Conservation (phyloP, 2,329 filamentous ascomycete genomes). For the Colletotrichum liriopes region DNA sequence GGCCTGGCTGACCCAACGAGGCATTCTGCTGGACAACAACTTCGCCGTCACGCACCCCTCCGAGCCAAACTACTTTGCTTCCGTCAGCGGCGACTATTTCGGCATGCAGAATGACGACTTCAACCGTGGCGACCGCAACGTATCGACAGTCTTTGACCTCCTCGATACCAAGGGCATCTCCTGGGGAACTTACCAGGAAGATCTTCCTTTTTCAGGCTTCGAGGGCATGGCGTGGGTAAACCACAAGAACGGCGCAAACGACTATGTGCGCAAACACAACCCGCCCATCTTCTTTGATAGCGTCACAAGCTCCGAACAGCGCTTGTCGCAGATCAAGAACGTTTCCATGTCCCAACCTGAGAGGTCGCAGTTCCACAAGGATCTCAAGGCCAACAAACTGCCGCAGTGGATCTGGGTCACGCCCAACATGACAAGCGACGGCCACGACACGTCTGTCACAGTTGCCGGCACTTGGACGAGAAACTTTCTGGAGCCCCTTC, state of each 20-base stretch:
- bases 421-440: conserved; percentile 83
- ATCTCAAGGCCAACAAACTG: conserved; percentile 74
- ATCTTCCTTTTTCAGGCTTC: conserved; percentile 82
- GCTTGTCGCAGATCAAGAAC: conserved; percentile 82
- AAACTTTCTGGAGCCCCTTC: conserved; percentile 78
- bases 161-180: conserved; percentile 76
- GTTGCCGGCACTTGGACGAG: conserved; percentile 79
- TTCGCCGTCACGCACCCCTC: conserved; percentile 75
- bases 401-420: conserved; percentile 83
- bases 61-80: conserved; percentile 78
- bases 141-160: conserved; percentile 79
- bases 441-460: conserved; percentile 81
- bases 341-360: conserved; percentile 63
- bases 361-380: conserved; percentile 72
- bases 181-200: conserved; percentile 84
- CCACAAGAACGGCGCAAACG: conserved; percentile 75
- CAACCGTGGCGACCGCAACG: conserved; percentile 69
- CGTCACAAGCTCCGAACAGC: conserved; percentile 70
- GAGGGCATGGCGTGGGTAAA: conserved; percentile 77
- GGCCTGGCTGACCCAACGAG: conserved; percentile 49
- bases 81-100: conserved; percentile 75
- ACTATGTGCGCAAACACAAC: conserved; percentile 90
- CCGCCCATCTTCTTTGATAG: conserved; percentile 76
- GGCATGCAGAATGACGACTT: conserved; percentile 76
- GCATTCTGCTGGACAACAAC: conserved; percentile 53